Evolutionary conservation across 2,329 filamentous ascomycete species (phyloP).

Genomic region (Corinectria fuckeliana): DNA sequence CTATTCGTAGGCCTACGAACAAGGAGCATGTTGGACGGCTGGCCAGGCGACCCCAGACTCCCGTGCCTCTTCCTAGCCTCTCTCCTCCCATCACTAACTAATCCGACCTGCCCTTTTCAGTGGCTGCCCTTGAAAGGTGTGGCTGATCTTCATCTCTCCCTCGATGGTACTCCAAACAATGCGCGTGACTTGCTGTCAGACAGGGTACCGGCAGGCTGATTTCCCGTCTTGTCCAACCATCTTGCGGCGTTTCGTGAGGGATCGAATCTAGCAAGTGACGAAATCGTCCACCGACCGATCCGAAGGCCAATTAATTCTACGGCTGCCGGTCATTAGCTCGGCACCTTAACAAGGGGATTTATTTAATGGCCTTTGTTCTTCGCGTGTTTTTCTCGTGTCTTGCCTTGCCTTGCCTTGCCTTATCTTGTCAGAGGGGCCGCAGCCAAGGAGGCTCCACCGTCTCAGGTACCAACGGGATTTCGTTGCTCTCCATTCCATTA

Average conservation of each 20-base stretch:
- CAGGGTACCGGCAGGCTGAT: neutral
- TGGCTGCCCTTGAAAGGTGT: slow-evolving; percentile 20
- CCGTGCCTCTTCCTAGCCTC: no score
- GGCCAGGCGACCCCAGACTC: neutral
- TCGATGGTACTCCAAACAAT: slow-evolving; percentile 1
- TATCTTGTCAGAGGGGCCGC: neutral
- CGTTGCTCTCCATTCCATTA: slow-evolving; percentile 18
- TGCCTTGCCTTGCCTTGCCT: neutral
- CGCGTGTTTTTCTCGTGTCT: neutral
- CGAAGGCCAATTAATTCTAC: neutral
- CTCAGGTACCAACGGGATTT: slow-evolving; percentile 29
- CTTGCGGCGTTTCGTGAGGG: neutral
- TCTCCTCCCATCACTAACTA: neutral
- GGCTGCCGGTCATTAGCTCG: neutral
- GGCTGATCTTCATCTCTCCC: slow-evolving; percentile 34
- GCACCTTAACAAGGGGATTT: slow-evolving; percentile 1
- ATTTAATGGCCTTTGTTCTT: neutral
- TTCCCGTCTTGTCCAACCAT: neutral
- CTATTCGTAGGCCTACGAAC: neutral
- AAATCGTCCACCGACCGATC: neutral
- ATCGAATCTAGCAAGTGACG: neutral
- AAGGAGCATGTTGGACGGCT: neutral
- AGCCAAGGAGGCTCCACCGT: slow-evolving; percentile 31
- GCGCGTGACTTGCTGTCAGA: slow-evolving; percentile 3
- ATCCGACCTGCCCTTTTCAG: slow-evolving; percentile 25